A percentile compares a stretch with the other conserved stretches of the same genome.
Conservation (phyloP, 2,329 filamentous ascomycete species). For the Orbilia ellipsospora region DNA sequence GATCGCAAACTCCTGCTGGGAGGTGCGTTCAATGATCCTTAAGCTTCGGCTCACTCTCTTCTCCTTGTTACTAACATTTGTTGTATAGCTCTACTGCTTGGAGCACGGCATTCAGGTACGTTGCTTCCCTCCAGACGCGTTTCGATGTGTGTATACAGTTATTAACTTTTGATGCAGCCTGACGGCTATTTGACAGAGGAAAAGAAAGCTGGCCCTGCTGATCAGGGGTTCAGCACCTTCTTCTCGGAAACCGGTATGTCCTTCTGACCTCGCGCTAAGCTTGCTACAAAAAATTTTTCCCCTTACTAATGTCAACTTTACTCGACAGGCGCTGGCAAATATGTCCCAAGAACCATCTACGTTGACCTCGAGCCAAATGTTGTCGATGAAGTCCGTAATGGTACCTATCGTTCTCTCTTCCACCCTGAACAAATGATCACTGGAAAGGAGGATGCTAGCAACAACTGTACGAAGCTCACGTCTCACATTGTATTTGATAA, state of each 20-base stretch:
- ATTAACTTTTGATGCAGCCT: constrained; percentile 70
- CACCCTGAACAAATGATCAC: constrained; percentile 99
- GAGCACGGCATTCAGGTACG: constrained; percentile 99
- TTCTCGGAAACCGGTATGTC: constrained; percentile 97
- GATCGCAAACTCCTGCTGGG: constrained; percentile 99
- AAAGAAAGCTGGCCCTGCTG: constrained; percentile 90
- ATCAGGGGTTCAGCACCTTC: constrained; percentile 99
- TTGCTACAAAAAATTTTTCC: neutral
- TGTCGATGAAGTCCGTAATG: constrained; percentile 98
- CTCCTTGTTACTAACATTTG: constrained; percentile 57
- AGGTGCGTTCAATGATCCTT: constrained; percentile 74
- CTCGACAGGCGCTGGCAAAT: constrained; percentile 88
- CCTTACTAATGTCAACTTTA: neutral
- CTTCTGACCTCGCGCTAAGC: neutral
- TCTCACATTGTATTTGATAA: neutral
- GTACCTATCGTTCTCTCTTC: constrained; percentile 94
- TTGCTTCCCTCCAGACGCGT: constrained; percentile 57
- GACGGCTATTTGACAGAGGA: constrained; percentile 99
- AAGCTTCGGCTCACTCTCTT: constrained; percentile 59
- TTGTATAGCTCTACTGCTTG: constrained; percentile 92
- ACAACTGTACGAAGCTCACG: constrained; percentile 75
- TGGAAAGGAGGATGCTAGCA: constrained; percentile 98
- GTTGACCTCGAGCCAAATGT: constrained; percentile 99
- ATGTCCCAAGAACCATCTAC: constrained; percentile 98
- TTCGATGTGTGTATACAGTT: constrained; percentile 21